phyloP scores from a whole-genome alignment of 352 stramenopile species.

The Globisporangium abappressorium region DNA sequence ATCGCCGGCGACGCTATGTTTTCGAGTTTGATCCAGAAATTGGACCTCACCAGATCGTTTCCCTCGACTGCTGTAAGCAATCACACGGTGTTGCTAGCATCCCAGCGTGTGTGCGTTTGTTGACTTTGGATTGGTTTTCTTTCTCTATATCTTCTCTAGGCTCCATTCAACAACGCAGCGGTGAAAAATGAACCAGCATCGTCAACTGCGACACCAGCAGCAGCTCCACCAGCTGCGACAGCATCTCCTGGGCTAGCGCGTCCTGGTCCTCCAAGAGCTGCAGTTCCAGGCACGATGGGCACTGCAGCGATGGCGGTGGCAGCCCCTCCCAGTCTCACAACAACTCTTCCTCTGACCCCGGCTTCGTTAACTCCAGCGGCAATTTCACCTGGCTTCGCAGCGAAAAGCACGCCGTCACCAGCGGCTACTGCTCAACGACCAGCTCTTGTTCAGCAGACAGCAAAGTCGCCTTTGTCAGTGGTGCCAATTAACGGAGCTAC shows the following conservation, averaged over 20 bases:
- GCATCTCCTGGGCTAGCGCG: not conserved
- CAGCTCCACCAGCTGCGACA: not conserved
- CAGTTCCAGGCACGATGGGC: not conserved
- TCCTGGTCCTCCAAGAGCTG: constrained; percentile 4
- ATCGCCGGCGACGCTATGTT: constrained; percentile 81
- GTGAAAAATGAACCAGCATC: constrained; percentile 36
- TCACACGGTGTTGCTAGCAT: not conserved
- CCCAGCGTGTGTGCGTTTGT: not conserved
- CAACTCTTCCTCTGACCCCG: not conserved
- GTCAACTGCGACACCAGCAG: not conserved
- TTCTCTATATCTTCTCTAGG: not conserved
- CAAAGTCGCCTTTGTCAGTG: constrained; percentile 1
- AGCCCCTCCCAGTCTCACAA: constrained; percentile 1
- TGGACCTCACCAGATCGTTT: constrained; percentile 70
- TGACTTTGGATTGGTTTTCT: not conserved
- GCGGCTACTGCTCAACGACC: constrained; percentile 23
- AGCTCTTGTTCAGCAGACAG: constrained; percentile 10
- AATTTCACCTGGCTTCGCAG: constrained; percentile 8
- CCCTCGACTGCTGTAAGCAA: constrained; percentile 28
- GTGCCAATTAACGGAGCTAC: not conserved
- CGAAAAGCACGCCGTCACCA: not conserved
- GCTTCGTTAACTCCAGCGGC: not conserved
- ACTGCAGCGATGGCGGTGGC: not conserved
- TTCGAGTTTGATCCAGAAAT: constrained; percentile 78
- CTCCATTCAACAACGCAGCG: constrained; percentile 4